Conservation (phyloP, 768 basidiomycete genomes). For the Agaricus subrufescens region DNA sequence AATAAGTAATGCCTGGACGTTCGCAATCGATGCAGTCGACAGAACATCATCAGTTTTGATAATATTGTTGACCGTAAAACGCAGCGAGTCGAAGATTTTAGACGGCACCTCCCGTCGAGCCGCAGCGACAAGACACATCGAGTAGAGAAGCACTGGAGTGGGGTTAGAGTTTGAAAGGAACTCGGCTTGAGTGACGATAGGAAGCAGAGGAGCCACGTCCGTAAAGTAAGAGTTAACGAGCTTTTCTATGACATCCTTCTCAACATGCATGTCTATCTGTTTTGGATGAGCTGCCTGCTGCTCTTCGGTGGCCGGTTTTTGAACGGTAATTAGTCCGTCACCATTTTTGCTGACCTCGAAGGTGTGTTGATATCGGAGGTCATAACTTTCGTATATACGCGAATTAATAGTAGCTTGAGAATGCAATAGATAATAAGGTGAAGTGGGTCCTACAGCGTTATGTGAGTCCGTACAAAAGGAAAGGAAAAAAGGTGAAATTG, state of each 20-base stretch:
- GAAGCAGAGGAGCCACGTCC: constrained; percentile 84
- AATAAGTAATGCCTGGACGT: constrained; percentile 85
- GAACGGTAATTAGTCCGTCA: constrained; percentile 84
- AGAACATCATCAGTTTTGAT: constrained; percentile 90
- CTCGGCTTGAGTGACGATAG: constrained; percentile 84
- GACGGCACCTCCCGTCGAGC: constrained; percentile 81
- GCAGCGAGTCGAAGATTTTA: constrained; percentile 83
- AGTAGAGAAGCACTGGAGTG: constrained; percentile 82
- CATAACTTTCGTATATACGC: constrained; percentile 81
- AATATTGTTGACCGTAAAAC: constrained; percentile 80
- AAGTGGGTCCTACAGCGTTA: constrained; percentile 73
- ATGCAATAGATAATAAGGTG: constrained; percentile 81
- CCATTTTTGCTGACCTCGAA: constrained; percentile 83
- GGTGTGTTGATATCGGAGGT: constrained; percentile 81
- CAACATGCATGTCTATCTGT: constrained; percentile 67
- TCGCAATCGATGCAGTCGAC: constrained; percentile 78
- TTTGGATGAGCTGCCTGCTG: constrained; percentile 50
- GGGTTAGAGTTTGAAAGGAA: constrained; percentile 74
- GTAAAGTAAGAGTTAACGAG: constrained; percentile 91
- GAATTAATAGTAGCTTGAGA: constrained; percentile 85
- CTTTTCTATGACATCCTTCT: constrained; percentile 71
- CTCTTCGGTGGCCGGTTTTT: constrained; percentile 57
- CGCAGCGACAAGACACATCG: constrained; percentile 90
- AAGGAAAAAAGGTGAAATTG: constrained; percentile 13
- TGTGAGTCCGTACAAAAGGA: constrained; percentile 36